Evolutionary conservation across 768 basidiomycete genomes (phyloP), one percentile per base, ranked within the genome.

Genomic region (Pleurotus cornucopiae): DNA sequence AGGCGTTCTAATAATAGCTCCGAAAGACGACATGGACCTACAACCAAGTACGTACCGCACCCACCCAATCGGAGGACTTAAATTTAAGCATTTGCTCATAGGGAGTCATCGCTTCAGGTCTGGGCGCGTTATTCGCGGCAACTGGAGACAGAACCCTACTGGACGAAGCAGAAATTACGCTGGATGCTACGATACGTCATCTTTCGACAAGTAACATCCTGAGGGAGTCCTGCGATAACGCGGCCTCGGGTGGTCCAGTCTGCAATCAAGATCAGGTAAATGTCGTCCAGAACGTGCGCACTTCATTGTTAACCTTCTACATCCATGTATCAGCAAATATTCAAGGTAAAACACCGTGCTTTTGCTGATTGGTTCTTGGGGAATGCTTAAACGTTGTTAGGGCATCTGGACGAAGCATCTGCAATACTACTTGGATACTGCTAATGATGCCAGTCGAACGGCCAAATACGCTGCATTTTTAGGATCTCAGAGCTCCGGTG

Each of bases 1-100:
- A 11, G 30, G 30, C 30, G 30, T 11, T 11, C 9, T 34, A 34
- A 34, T 34, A 34, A 34, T 34, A 47, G 7, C 20, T 11, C 46
- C 7, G 54, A 21, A 57, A 81, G 77, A 82, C 80, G 3, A 75
- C 81, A 2, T 83, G 82, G 82, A 81, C 77, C 0, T 84, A 84
- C 62, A 83, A 84, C 59, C 82, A 83, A 62, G 81, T 78, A 16
- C 30, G 30, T 3, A 34, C 30, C 30, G 30, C 30, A 34, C 9
- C 30, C 7, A 34, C 30, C 30, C 30, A 34, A 34, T 34, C 9
- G 30, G 41, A n/a, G 44, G 40, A 14, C 16, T 40, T 18, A 20
- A 20, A 16, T 47, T n/a, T 34, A 34, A 34, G 9, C 18, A n/a
- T 30, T 47, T 47, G 46, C 13, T 23, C n/a, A 1, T 54, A 82